Evolutionary conservation across 768 basidiomycete genomes (phyloP).

Genomic region (Nidularia pulvinata): DNA sequence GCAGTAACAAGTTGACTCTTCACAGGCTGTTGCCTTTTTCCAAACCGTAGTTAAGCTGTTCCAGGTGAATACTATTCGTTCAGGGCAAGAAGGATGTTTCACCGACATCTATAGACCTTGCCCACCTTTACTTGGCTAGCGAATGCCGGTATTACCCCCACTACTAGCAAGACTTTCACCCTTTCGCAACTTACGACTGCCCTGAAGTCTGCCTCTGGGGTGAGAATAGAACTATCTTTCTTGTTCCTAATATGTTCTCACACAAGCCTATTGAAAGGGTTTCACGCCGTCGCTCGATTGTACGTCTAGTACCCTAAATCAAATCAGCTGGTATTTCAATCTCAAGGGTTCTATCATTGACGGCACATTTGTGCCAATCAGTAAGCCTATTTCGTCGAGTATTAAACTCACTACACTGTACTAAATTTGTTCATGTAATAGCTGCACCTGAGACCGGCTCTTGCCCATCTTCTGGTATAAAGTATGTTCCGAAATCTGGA

Average conservation of each 20-base stretch:
- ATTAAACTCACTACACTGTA: not conserved
- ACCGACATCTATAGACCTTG: slow-evolving; percentile 35
- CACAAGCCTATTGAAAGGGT: slow-evolving; percentile 25
- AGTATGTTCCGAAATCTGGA: slow-evolving; percentile 57
- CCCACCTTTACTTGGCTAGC: slow-evolving; percentile 77
- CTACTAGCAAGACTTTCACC: slow-evolving; percentile 53
- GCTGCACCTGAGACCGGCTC: slow-evolving; percentile 48
- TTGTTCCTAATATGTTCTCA: not conserved
- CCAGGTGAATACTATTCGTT: slow-evolving; percentile 40
- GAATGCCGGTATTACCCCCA: slow-evolving; percentile 74
- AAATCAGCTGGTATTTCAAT: slow-evolving; percentile 65
- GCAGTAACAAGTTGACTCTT: not conserved
- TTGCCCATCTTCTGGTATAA: slow-evolving; percentile 58
- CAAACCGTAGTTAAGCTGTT: slow-evolving; percentile 57
- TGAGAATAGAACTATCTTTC: slow-evolving; percentile 20
- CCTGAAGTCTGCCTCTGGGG: slow-evolving; percentile 53
- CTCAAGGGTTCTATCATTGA: slow-evolving; percentile 67
- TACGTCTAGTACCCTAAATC: slow-evolving; percentile 20
- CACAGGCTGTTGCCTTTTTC: slow-evolving; percentile 69
- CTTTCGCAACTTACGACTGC: slow-evolving; percentile 53
- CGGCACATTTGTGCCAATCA: slow-evolving; percentile 58
- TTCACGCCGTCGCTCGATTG: slow-evolving; percentile 39
- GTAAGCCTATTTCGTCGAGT: slow-evolving; percentile 26
- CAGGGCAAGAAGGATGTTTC: slow-evolving; percentile 16
- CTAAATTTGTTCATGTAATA: slow-evolving; percentile 14